phyloP scores from a whole-genome alignment of 306 rosid genomes.

The Pueraria montana region DNA sequence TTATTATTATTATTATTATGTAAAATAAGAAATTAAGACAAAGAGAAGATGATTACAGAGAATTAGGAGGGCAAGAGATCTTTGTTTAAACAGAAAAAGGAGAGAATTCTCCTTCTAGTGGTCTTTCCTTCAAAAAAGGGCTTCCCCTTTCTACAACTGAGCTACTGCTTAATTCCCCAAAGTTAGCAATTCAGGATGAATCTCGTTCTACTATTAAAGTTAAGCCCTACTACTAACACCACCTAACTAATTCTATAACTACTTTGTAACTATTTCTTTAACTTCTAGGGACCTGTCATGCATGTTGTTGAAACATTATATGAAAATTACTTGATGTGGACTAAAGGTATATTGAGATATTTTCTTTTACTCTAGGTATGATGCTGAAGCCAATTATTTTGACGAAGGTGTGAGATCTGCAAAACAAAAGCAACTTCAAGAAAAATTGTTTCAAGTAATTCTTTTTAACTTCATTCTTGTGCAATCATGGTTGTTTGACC shows the following conservation, averaged over 20 bases:
- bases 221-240: not conserved
- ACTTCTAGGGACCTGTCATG: not conserved
- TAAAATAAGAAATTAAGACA: not conserved
- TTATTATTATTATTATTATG: no score
- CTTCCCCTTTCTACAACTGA: not conserved
- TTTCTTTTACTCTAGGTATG: conserved; percentile 67
- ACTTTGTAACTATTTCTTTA: not conserved
- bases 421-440: conserved; percentile 84
- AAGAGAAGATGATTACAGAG: not conserved
- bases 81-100: not conserved
- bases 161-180: not conserved
- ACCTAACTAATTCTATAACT: not conserved
- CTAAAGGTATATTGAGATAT: conserved; percentile 26
- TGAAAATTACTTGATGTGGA: conserved; percentile 13
- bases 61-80: not conserved
- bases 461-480: conserved; percentile 38
- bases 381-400: conserved; percentile 84
- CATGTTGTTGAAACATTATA: conserved; percentile 35
- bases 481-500: conserved; percentile 22
- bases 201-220: not conserved
- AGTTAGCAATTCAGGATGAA: not conserved
- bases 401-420: conserved; percentile 90
- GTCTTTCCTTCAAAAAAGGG: not conserved
- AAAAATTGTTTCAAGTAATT: conserved; percentile 84
- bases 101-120: not conserved